Conservation (phyloP, 257 asterid genomes). For the Verbascum thapsus region DNA sequence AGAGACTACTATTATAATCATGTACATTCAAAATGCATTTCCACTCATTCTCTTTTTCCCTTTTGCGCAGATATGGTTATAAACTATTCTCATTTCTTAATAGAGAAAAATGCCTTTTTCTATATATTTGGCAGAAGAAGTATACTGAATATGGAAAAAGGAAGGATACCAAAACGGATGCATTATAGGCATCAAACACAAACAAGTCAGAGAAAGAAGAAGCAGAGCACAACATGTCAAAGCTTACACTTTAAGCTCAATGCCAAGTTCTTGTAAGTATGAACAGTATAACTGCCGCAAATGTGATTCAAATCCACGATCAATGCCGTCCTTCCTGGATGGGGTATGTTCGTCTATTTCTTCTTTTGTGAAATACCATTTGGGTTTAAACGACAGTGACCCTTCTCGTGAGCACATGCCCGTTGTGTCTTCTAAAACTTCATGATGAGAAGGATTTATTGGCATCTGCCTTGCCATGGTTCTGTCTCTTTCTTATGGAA, state of each 20-base stretch:
- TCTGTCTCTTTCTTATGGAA: slow-evolving; percentile 36
- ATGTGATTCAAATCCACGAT: slow-evolving; percentile 41
- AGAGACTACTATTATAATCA: slow-evolving; percentile 6
- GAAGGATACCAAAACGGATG: slow-evolving; percentile 6
- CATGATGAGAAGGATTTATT: slow-evolving; percentile 38
- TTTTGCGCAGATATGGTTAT: not conserved
- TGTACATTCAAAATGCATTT: not conserved
- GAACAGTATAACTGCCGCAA: slow-evolving; percentile 51
- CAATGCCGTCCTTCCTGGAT: slow-evolving; percentile 63
- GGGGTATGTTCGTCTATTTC: slow-evolving; percentile 57
- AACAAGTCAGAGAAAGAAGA: slow-evolving; percentile 19
- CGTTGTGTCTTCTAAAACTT: slow-evolving; percentile 26
- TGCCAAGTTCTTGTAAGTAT: slow-evolving; percentile 57
- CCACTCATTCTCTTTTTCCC: too few species aligned
- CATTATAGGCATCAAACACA: slow-evolving; percentile 8
- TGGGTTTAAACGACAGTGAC: slow-evolving; percentile 27
- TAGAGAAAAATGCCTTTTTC: slow-evolving; percentile 1
- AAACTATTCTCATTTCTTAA: not conserved
- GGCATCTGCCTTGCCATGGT: slow-evolving; percentile 46
- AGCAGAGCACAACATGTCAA: slow-evolving; percentile 6
- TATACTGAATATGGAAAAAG: not conserved
- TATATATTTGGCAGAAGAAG: not conserved
- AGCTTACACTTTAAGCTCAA: slow-evolving; percentile 63
- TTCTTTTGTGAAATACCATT: slow-evolving; percentile 58
- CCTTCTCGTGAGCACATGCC: slow-evolving; percentile 27